These are phyloP conservation scores for Zalaria obscura DNA, from an alignment of 2,329 filamentous ascomycete genomes.

Conservation along the genomic window DNA sequence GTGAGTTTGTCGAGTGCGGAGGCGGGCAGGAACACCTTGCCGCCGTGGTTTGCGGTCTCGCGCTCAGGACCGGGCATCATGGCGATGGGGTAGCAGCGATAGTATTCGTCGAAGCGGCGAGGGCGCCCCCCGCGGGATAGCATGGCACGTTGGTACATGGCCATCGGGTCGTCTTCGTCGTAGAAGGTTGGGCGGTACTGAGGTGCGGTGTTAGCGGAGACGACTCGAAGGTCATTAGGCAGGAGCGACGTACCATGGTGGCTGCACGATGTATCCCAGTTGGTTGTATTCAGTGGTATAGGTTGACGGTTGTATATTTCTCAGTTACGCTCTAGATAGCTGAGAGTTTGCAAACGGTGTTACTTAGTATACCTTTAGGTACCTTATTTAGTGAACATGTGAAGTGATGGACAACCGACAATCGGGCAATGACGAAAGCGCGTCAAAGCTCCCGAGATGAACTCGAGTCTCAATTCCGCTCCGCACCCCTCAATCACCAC, in stretches of 20 bases:
- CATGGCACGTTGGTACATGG: conserved; percentile 40
- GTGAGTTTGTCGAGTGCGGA: conserved; percentile 95
- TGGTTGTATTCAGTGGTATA: no score
- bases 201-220: neutral
- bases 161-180: conserved; percentile 37
- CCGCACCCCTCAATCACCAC: no score
- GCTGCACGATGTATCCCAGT: no score
- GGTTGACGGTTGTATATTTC: no score
- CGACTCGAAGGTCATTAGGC: neutral
- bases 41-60: conserved; percentile 83
- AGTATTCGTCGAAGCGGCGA: conserved; percentile 95
- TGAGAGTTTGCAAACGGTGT: neutral
- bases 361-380: no score
- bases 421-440: no score
- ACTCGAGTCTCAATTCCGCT: no score
- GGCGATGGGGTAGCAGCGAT: conserved; percentile 86
- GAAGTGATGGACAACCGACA: no score
- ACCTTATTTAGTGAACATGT: no score
- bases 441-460: no score
- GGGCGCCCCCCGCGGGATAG: conserved; percentile 35
- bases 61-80: conserved; percentile 89
- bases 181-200: conserved; percentile 35
- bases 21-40: conserved; percentile 94
- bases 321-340: neutral
- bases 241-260: conserved; percentile 2